Conservation (phyloP, 805 yeast species). For the Wickerhamiella azyma region DNA sequence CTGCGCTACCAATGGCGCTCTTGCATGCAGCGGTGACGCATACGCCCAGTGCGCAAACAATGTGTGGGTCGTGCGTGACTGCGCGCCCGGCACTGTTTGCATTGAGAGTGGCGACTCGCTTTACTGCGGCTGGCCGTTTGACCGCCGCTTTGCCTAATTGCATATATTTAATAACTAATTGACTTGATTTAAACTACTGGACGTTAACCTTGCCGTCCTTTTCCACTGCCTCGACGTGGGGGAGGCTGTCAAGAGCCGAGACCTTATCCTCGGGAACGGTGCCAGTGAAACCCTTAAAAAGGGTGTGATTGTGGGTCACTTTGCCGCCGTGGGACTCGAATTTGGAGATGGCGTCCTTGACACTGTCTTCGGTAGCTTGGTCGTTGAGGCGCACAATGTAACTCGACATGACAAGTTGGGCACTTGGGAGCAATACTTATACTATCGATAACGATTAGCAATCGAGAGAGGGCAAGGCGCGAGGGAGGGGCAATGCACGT, state of each 20-base stretch:
- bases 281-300: constrained; percentile 27
- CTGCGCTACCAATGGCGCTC: constrained; percentile 20
- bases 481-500: background rate
- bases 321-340: constrained; percentile 22
- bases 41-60: constrained; percentile 21
- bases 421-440: constrained; percentile 2
- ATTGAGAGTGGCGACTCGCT: constrained; percentile 14
- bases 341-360: constrained; percentile 14
- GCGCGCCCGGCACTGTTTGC: constrained; percentile 23
- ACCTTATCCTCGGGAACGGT: constrained; percentile 22
- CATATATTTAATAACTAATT: background rate
- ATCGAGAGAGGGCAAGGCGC: background rate
- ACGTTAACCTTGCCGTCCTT: constrained; percentile 22
- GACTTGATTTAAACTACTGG: constrained; percentile 8
- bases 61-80: constrained; percentile 22
- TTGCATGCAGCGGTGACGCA: constrained; percentile 20
- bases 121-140: constrained; percentile 21
- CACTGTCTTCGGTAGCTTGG: constrained; percentile 18
- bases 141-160: background rate
- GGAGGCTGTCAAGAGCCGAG: constrained; percentile 17
- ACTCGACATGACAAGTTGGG: constrained; percentile 1
- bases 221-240: constrained; percentile 22
- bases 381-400: constrained; percentile 15
- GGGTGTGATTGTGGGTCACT: constrained; percentile 23
- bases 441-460: background rate